Evolutionary conservation across 306 rosid species (phyloP).

Genomic region (Trifolium pratense): DNA sequence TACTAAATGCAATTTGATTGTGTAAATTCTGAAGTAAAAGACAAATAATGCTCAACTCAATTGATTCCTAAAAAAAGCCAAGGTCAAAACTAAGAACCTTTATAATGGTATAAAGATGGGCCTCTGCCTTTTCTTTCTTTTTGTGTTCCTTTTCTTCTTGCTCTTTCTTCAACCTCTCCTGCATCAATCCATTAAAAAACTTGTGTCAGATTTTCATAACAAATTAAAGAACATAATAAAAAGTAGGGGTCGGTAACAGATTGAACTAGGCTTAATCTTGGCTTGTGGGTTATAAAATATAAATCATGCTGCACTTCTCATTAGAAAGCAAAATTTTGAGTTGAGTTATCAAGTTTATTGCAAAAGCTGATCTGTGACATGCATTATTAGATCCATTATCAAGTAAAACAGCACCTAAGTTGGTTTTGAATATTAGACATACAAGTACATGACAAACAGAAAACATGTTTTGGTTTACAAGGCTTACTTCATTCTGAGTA

Average conservation of each 20-base stretch:
- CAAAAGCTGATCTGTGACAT: conserved; percentile 24
- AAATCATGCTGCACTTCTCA: not conserved
- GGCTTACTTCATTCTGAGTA: not conserved
- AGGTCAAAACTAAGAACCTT: conserved; percentile 58
- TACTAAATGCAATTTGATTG: conserved; percentile 17
- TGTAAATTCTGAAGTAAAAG: conserved; percentile 12
- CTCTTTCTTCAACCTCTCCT: conserved; percentile 88
- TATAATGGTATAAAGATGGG: conserved; percentile 78
- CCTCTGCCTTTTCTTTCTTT: conserved; percentile 80
- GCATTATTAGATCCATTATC: conserved; percentile 27
- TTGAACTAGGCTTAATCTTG: conserved; percentile 1
- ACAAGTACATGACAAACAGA: conserved; percentile 13
- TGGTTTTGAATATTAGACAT: not conserved
- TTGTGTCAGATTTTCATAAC: conserved; percentile 26
- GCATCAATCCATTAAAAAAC: conserved; percentile 36
- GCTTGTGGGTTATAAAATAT: conserved; percentile 5
- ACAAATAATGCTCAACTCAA: conserved; percentile 29
- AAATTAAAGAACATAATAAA: conserved; percentile 3
- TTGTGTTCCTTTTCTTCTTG: conserved; percentile 88
- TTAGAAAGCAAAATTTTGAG: conserved; percentile 24
- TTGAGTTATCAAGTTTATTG: conserved; percentile 25
- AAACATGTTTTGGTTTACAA: conserved; percentile 17
- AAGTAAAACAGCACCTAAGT: conserved; percentile 23
- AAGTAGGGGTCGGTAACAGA: not conserved
- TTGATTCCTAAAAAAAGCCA: conserved; percentile 21